phyloP scores from a whole-genome alignment of 257 asterid genomes.

The Forsythia viridissima region DNA sequence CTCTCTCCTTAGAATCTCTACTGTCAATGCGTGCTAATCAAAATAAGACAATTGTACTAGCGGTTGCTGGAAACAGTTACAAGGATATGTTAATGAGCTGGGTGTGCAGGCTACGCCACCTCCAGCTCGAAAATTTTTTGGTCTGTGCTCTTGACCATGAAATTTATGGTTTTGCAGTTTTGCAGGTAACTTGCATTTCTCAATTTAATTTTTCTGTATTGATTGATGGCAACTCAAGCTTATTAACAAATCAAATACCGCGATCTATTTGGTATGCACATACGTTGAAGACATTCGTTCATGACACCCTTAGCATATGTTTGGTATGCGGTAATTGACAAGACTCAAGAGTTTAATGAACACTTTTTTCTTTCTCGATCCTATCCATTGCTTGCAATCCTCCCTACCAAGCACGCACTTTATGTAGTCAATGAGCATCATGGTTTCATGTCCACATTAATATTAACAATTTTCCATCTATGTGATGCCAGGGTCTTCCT shows the following conservation, averaged over 20 bases:
- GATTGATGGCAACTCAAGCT: not conserved
- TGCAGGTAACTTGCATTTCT: conserved; percentile 62
- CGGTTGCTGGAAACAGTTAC: conserved; percentile 85
- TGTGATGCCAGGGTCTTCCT: conserved; percentile 74
- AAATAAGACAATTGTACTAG: conserved; percentile 71
- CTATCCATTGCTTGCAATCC: not conserved
- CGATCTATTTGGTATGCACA: not conserved
- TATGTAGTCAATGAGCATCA: not conserved
- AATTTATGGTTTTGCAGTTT: conserved; percentile 63
- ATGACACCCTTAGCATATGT: not conserved
- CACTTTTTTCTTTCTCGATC: not conserved
- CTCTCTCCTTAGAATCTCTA: conserved; percentile 58
- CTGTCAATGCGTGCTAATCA: conserved; percentile 59
- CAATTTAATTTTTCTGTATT: not conserved
- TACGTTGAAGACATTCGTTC: not conserved
- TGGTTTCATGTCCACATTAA: not conserved
- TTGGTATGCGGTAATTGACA: not conserved
- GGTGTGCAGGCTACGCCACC: conserved; percentile 75
- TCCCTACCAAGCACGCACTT: not conserved
- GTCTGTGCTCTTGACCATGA: conserved; percentile 83
- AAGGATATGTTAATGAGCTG: conserved; percentile 98
- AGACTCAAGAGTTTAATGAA: not conserved
- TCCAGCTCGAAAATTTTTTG: conserved; percentile 62
- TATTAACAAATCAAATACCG: not conserved
- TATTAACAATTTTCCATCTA: conserved; percentile 3